phyloP scores from a whole-genome alignment of 352 stramenopile genomes.

The Globisporangium polare region DNA sequence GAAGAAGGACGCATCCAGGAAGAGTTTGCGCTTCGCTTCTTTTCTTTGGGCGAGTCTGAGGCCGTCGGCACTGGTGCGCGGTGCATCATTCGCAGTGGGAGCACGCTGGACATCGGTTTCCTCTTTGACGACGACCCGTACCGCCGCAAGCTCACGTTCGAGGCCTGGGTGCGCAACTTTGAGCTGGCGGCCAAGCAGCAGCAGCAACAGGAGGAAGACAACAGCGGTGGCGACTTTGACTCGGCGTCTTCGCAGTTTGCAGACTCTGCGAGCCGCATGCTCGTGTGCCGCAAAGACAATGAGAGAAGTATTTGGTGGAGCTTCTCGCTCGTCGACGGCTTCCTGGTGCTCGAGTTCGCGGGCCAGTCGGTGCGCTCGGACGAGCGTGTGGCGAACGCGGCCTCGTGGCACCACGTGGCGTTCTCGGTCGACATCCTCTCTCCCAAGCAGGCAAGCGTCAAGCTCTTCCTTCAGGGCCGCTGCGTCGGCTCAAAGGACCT shows the following conservation, averaged over 20 bases:
- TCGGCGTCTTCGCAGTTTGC: not conserved
- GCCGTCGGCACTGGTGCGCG: slow-evolving; percentile 23
- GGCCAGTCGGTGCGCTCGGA: slow-evolving; percentile 39
- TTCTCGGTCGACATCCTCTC: slow-evolving; percentile 65
- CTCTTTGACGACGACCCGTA: slow-evolving; percentile 82
- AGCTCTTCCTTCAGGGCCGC: slow-evolving; percentile 55
- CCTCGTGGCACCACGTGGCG: slow-evolving; percentile 63
- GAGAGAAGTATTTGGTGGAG: slow-evolving; percentile 35
- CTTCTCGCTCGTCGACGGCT: slow-evolving; percentile 38
- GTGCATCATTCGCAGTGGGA: slow-evolving; percentile 46
- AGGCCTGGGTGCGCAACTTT: slow-evolving; percentile 72
- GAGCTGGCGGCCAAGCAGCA: slow-evolving; percentile 25
- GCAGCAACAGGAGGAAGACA: slow-evolving; percentile 29
- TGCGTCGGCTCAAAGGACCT: slow-evolving; percentile 53
- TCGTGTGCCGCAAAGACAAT: slow-evolving; percentile 15
- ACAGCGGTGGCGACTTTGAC: slow-evolving; percentile 13
- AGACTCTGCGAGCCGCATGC: slow-evolving; percentile 10
- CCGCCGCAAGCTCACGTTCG: slow-evolving; percentile 69
- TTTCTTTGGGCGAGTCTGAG: slow-evolving; percentile 10
- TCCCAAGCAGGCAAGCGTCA: slow-evolving; percentile 38
- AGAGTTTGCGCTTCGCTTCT: slow-evolving; percentile 63
- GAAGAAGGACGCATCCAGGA: slow-evolving; percentile 69
- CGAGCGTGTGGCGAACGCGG: slow-evolving; percentile 32
- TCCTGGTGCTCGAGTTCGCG: slow-evolving; percentile 45
- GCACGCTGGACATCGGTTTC: slow-evolving; percentile 64